Evolutionary conservation across 2,329 filamentous ascomycete species (phyloP), one percentile per base, ranked within the genome.

Genomic region (Paecilomyces sp.): DNA sequence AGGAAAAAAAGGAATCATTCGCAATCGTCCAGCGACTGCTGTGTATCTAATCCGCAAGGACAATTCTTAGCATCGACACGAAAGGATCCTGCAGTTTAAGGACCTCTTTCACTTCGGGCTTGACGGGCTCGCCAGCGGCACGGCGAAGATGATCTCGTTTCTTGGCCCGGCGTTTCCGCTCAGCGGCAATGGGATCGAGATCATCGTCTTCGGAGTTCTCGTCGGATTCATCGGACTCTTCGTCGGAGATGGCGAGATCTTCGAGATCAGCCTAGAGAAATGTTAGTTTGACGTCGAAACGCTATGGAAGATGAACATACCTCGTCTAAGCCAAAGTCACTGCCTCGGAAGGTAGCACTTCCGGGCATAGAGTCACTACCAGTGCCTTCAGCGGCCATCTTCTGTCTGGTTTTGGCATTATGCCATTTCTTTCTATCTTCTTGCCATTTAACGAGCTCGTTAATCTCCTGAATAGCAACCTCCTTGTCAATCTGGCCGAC

Each of bases 371-470:
- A 74, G 59, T 82, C 74, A 22, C 71, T 74, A 5, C 72, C 71
- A 9, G 76, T 81, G 2, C 86, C 87, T 69, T 93, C 92, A 1
- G 91, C 92, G 0, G 94, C 94, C 94, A 99, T 97, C 82, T 99
- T 99, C 79, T 97, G 94, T 58, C 92, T 82, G 8, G 94, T 99
- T 82, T 99, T 99, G 77, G 96, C 91, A 62, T 93, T 87, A 73
- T 99, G 94, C 94, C 94, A 99, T 77, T 93, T 93, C 82, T 99
- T 97, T 58, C 94, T 83, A 51, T 91, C 90, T 72, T 92, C 91
- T 74, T 99, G 94, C 94, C 94, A 99, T 55, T 88, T 82, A 66
- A 99, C 94, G 56, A 99, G 81, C 31, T 83, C 79, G 69, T 97
- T 86, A 69, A 97, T 92, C 77, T 99, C 94, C 2, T 77, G 77